A percentile compares a stretch with the other conserved stretches of the same genome.
Conservation (phyloP, 176 grass and related monocot species). For the Eremochloa ophiuroides region DNA sequence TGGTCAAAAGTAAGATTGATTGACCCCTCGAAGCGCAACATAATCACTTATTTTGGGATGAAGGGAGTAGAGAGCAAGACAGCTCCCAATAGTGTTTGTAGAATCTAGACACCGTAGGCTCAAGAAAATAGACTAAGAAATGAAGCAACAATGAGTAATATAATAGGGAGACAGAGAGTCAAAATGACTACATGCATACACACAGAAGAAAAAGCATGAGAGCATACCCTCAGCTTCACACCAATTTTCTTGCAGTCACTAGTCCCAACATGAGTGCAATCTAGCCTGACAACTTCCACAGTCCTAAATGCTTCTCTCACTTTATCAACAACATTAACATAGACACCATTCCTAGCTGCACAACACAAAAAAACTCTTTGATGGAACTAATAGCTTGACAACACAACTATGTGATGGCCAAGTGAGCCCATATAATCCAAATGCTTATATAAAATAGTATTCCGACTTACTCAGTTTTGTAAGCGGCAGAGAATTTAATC, state of each 20-base stretch:
- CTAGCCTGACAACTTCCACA: conserved; percentile 51
- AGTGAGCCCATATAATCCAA: background rate
- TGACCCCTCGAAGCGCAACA: too few relatives aligned
- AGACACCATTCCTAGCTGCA: conserved; percentile 74
- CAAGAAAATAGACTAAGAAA: background rate
- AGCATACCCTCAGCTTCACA: conserved; percentile 63
- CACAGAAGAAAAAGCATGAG: background rate
- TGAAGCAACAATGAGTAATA: background rate
- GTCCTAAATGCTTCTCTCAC: conserved; percentile 64
- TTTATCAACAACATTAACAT: conserved; percentile 74
- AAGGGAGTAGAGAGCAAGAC: background rate
- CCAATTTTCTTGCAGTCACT: conserved; percentile 86
- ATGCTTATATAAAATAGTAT: background rate
- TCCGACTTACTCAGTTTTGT: conserved; percentile 61
- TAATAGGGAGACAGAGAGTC: background rate
- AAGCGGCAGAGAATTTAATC: conserved; percentile 40
- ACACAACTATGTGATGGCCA: background rate
- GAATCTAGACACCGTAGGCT: background rate
- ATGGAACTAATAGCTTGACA: background rate
- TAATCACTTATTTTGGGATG: too few relatives aligned
- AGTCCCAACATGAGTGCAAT: conserved; percentile 47
- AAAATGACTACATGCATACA: background rate
- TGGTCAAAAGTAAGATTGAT: too few relatives aligned
- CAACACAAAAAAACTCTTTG: background rate
- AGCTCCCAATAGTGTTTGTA: background rate